phyloP scores from a whole-genome alignment of 768 basidiomycete species.

The Mycena latifolia region DNA sequence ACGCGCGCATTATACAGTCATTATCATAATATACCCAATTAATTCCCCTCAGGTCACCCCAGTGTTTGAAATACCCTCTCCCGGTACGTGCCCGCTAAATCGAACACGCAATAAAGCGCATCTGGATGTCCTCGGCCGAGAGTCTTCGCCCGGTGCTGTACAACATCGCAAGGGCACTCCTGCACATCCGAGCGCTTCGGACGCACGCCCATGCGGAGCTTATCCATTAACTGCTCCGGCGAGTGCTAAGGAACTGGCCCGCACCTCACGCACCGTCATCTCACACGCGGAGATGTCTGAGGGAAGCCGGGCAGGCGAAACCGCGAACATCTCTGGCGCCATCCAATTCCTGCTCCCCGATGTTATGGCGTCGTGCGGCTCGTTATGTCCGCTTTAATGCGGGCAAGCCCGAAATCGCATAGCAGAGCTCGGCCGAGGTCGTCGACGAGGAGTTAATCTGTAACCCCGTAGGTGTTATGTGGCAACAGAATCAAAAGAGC shows the following conservation, averaged over 20 bases:
- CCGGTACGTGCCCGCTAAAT: background rate
- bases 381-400: conserved; percentile 42
- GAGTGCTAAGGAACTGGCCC: too few relatives aligned
- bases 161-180: background rate
- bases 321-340: background rate
- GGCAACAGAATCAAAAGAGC: too few relatives aligned
- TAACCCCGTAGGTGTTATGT: background rate
- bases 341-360: conserved; percentile 35
- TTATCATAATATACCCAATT: too few relatives aligned
- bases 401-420: conserved; percentile 44
- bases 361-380: conserved; percentile 21
- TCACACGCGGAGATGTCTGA: background rate
- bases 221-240: too few relatives aligned
- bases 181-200: background rate
- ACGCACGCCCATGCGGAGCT: background rate
- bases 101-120: conserved; percentile 3
- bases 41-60: too few relatives aligned
- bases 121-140: background rate
- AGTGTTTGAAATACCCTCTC: background rate
- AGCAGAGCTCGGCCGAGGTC: conserved; percentile 40
- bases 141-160: background rate
- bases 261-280: background rate
- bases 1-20: too few relatives aligned
- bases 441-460: conserved; percentile 43
- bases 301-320: background rate